Conservation (phyloP, 148 eudicot genomes). For the Euryodendron excelsum region DNA sequence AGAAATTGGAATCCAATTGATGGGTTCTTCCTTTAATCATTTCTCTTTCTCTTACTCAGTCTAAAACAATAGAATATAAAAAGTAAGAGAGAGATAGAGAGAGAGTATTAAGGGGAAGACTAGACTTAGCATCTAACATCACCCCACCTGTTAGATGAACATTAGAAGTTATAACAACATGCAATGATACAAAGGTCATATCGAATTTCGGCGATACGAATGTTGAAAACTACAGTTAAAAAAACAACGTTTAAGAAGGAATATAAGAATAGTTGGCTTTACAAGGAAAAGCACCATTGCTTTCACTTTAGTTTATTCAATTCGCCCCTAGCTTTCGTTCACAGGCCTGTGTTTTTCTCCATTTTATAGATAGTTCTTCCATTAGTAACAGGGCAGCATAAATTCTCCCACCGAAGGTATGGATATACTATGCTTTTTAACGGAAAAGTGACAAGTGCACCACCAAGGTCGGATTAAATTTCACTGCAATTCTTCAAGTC, state of each 20-base stretch:
- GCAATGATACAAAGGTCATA: too few species aligned
- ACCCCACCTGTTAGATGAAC: too few species aligned
- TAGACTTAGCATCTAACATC: slow-evolving; percentile 19
- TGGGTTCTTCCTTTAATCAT: slow-evolving; percentile 39
- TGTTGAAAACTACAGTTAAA: slow-evolving; percentile 37
- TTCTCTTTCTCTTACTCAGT: slow-evolving; percentile 9
- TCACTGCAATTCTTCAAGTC: not conserved
- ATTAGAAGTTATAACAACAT: too few species aligned
- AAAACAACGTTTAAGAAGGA: slow-evolving; percentile 9
- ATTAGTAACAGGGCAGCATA: not conserved
- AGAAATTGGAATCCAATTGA: slow-evolving; percentile 29
- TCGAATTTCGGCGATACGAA: slow-evolving; percentile 40
- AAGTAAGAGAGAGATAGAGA: not conserved
- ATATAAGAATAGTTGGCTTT: slow-evolving; percentile 31
- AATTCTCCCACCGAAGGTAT: slow-evolving; percentile 8
- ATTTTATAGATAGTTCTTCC: slow-evolving; percentile 3
- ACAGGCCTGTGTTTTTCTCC: slow-evolving; percentile 18
- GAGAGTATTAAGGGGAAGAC: not conserved
- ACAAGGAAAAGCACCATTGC: slow-evolving; percentile 31
- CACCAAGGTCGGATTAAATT: not conserved
- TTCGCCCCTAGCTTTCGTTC: slow-evolving; percentile 12
- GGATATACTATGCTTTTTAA: slow-evolving; percentile 14
- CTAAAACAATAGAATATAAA: slow-evolving; percentile 4
- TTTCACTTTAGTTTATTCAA: slow-evolving; percentile 2
- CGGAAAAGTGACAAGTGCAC: not conserved